These are phyloP conservation scores for Talaromyces pinophilus DNA, from an alignment of 2,329 filamentous ascomycete species.

Conservation along the genomic window DNA sequence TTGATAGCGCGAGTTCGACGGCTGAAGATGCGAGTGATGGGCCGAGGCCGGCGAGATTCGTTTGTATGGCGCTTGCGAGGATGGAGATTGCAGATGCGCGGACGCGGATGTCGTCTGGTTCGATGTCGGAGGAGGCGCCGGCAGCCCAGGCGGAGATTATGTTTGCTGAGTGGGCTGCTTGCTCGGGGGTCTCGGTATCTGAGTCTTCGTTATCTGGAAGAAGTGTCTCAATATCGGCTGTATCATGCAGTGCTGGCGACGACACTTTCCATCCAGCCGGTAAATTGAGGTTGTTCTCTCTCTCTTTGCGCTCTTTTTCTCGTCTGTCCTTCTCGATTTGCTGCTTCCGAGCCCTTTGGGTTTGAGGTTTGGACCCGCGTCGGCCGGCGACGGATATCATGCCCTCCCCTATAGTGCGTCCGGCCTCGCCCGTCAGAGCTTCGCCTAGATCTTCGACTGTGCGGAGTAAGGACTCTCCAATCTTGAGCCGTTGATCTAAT, in stretches of 20 bases:
- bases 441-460: slow-evolving; percentile 45
- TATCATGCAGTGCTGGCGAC: slow-evolving; percentile 23
- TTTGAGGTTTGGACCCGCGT: slow-evolving; percentile 39
- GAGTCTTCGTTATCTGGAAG: slow-evolving; percentile 33
- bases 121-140: slow-evolving; percentile 38
- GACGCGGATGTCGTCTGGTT: slow-evolving; percentile 47
- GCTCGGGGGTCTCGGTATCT: slow-evolving; percentile 39
- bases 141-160: slow-evolving; percentile 46
- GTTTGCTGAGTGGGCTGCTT: slow-evolving; percentile 37
- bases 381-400: slow-evolving; percentile 45
- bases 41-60: slow-evolving; percentile 43
- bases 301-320: slow-evolving; percentile 33
- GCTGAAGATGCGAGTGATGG: slow-evolving; percentile 37
- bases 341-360: slow-evolving; percentile 34
- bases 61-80: slow-evolving; percentile 44
- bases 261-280: slow-evolving; percentile 36
- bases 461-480: slow-evolving; percentile 45
- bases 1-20: slow-evolving; percentile 44
- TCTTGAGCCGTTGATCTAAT: slow-evolving; percentile 44
- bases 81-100: slow-evolving; percentile 49
- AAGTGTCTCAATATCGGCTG: slow-evolving; percentile 7
- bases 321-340: slow-evolving; percentile 33
- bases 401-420: slow-evolving; percentile 40
- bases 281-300: slow-evolving; percentile 27
- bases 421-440: slow-evolving; percentile 40